A percentile compares a stretch with the other conserved stretches of the same genome.
These are phyloP conservation scores for Fragaria iinumae DNA, from an alignment of 306 rosid species.

Conservation along the genomic window DNA sequence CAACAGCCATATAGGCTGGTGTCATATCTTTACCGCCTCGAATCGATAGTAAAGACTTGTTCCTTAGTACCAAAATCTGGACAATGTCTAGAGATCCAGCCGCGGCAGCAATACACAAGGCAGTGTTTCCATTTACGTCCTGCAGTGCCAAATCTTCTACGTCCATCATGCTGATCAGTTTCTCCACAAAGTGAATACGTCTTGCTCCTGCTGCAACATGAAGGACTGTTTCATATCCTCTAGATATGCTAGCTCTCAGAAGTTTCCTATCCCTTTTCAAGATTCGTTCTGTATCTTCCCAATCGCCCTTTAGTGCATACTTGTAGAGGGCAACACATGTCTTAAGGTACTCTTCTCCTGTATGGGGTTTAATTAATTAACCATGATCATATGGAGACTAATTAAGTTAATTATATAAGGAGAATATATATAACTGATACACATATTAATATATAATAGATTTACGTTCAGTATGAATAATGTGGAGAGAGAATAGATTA, in stretches of 20 bases:
- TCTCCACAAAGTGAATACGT: constrained; percentile 15
- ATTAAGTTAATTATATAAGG: neutral
- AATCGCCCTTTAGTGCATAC: constrained; percentile 20
- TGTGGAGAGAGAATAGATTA: neutral
- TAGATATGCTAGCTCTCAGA: neutral
- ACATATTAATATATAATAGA: too few species aligned
- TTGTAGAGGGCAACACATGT: neutral
- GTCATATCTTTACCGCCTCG: neutral
- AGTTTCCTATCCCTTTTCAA: neutral
- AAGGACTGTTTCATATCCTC: neutral
- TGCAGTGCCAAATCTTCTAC: neutral
- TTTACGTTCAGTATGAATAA: neutral
- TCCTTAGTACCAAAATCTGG: neutral
- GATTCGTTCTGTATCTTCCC: neutral
- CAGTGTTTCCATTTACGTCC: constrained; percentile 2
- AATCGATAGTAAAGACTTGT: neutral
- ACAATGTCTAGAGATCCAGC: constrained; percentile 20
- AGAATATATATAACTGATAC: neutral
- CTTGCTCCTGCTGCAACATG: constrained; percentile 22
- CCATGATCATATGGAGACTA: neutral
- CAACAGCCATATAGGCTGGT: constrained; percentile 16
- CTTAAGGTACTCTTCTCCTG: neutral
- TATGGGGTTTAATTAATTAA: neutral
- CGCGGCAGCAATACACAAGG: constrained; percentile 16
- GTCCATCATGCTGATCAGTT: neutral